Base-by-base conservation (phyloP, 495 filamentous ascomycete genomes). In the Aspergillus egyptiacus region DNA sequence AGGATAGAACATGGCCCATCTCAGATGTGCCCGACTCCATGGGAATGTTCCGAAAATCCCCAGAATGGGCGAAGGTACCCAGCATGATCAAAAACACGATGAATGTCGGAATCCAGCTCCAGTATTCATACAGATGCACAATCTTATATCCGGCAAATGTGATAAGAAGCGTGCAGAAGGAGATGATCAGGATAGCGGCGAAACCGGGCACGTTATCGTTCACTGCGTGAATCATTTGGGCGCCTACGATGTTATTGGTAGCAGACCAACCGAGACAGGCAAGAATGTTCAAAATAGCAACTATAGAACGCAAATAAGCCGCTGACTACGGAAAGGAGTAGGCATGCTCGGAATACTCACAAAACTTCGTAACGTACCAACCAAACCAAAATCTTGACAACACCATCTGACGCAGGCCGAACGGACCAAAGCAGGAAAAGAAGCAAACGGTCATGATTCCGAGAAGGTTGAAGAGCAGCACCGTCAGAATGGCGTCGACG, bases 371-470 rank as follows among this genome's bases (percentile, higher is more conserved):
- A 10, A 76, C 78, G 56, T 79, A 81, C 67, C 76, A 89, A 32
- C 86, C 87, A 58, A 89, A 91, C 71, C 73, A 94, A 68, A 85
- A 90, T 19, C 87, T 73, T 5, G 85, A 87, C n/a, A 91, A 74
- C 4, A 91, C 81, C 83, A 94, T 89, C 66, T 94, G 88, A 34
- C 87, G 81, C 45, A 94, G 68, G 7, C 87, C 88, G 60, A 91
- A 91, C 5, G 87, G 82, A 5, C 88, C 88, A 51, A 91, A 89
- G 18, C 83, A 85, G 3, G 82, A 84, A 71, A 89, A 91, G 72
- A 86, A 86, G 73, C 79, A 83, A 11, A 89, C 85, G 13, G 86
- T 85, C 44, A 84, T 58, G 25, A 86, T 75, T 35, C 83, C 86
- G 18, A 91, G 73, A 8, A 88, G 51, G 61, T 91, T 94, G 74